Base-by-base conservation (phyloP, 371 early-diverging fungal genomes). In the Mucor piriformis region DNA sequence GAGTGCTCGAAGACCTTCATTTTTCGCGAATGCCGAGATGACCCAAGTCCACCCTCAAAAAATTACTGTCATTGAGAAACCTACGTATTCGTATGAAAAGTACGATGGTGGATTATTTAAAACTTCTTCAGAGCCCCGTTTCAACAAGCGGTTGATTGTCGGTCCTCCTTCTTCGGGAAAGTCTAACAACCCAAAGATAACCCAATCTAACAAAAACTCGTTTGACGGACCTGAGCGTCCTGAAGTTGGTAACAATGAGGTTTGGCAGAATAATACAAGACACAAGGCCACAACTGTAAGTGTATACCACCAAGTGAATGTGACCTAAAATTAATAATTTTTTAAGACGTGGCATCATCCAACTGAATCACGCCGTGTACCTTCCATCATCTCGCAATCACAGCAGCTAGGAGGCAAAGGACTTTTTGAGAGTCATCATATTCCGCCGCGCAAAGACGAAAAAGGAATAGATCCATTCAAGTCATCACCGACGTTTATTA, bases 81-180 rank as follows among this genome's bases (percentile, higher is more conserved):
- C 63, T 12, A 20, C 70, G 0, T 56, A 64, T 32, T 69, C 73
- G 29, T 83, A 80, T 70, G 86, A 82, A 16, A 67, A 63, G 21
- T 86, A 88, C 56, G 88, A 88, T 56, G 68, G 74, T 23, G 55
- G 65, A 11, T 52, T 87, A 2, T 86, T 88, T 50, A 79, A 76
- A 35, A 66, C 64, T 24, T 57, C 70, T 0, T 50, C 49, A 2
- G 77, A 76, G 38, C 75, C 80, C 12, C 59, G 80, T 15, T 79
- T 79, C 48, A 59, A 47, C 16, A 72, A 73, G 27, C 57, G 68
- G 8, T 18, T 50, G 8, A 25, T 52, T 5, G 25, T 50, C 7
- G 61, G 61, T 11, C 49, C 54, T 18, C 52, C 67, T 13, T 48
- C 67, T 11, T 46, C 46, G 5, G 46, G 46, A 6, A 27, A 49